Conservation (phyloP, 2,329 filamentous ascomycete genomes). For the Monosporascus sp. region DNA sequence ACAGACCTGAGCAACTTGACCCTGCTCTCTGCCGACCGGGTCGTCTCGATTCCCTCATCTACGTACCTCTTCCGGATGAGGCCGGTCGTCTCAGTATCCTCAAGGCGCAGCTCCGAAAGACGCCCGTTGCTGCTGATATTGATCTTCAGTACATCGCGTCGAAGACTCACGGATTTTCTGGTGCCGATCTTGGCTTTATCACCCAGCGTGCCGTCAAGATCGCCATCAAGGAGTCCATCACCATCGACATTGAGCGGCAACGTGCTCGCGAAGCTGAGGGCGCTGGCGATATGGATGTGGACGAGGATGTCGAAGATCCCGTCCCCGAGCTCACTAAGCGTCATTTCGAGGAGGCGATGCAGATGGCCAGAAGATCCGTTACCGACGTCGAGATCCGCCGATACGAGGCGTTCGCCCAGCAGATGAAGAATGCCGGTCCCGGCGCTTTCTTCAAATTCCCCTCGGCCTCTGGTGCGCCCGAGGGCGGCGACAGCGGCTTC, state of each 20-base stretch:
- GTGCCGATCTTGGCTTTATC: conserved; percentile 98
- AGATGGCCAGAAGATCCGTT: conserved; percentile 86
- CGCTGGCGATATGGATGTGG: conserved; percentile 74
- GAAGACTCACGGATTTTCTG: conserved; percentile 98
- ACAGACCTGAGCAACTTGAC: conserved; percentile 97
- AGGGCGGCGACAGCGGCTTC: conserved; percentile 57
- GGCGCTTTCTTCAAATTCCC: conserved; percentile 99
- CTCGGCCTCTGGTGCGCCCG: conserved; percentile 62
- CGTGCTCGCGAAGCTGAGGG: conserved; percentile 87
- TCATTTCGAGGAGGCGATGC: conserved; percentile 99
- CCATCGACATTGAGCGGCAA: conserved; percentile 82
- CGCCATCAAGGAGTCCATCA: conserved; percentile 96
- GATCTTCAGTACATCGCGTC: conserved; percentile 87
- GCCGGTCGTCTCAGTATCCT: conserved; percentile 83
- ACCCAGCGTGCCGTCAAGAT: conserved; percentile 99
- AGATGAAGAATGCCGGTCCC: conserved; percentile 96
- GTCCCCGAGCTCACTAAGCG: conserved; percentile 93
- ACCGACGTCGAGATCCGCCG: conserved; percentile 95
- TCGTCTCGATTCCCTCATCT: conserved; percentile 97
- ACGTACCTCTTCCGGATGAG: conserved; percentile 94
- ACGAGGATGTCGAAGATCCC: conserved; percentile 81
- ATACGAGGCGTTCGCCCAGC: conserved; percentile 97
- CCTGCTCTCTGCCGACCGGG: conserved; percentile 96
- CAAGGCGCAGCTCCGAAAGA: conserved; percentile 96
- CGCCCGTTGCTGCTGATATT: conserved; percentile 81